phyloP scores from a whole-genome alignment of 108 stramenopile species.

The Pseudonitzschia multistriata region DNA sequence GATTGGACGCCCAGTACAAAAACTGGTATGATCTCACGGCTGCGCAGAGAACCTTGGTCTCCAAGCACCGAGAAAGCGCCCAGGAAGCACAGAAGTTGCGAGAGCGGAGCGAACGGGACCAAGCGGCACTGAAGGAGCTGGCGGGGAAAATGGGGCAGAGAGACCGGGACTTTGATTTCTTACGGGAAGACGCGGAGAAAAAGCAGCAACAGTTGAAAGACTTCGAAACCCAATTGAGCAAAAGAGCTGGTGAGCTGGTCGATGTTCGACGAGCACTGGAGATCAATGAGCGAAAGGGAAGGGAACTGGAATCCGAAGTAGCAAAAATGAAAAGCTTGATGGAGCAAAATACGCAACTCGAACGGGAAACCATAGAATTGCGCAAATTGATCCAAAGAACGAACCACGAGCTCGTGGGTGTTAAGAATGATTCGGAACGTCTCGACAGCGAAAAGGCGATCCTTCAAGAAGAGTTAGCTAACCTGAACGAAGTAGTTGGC shows the following conservation, averaged over 20 bases:
- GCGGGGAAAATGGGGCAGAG: background rate
- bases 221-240: background rate
- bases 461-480: background rate
- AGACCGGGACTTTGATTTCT: background rate
- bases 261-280: background rate
- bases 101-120: background rate
- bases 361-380: background rate
- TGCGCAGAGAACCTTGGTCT: background rate
- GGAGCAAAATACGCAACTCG: background rate
- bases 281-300: background rate
- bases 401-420: background rate
- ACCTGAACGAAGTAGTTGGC: background rate
- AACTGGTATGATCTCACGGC: constrained; percentile 7
- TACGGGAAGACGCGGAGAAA: background rate
- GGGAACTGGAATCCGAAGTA: background rate
- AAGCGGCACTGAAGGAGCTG: background rate
- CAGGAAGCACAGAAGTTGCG: background rate
- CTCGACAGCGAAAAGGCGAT: background rate
- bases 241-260: background rate
- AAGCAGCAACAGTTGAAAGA: background rate
- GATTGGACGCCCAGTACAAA: constrained; percentile 13
- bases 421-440: background rate
- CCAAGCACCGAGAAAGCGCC: background rate
- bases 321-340: background rate
- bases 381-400: background rate